A percentile compares a stretch with the other conserved stretches of the same genome.
These are phyloP conservation scores for Lumnitzera racemosa DNA, from an alignment of 345 rosid species.

Conservation along the genomic window DNA sequence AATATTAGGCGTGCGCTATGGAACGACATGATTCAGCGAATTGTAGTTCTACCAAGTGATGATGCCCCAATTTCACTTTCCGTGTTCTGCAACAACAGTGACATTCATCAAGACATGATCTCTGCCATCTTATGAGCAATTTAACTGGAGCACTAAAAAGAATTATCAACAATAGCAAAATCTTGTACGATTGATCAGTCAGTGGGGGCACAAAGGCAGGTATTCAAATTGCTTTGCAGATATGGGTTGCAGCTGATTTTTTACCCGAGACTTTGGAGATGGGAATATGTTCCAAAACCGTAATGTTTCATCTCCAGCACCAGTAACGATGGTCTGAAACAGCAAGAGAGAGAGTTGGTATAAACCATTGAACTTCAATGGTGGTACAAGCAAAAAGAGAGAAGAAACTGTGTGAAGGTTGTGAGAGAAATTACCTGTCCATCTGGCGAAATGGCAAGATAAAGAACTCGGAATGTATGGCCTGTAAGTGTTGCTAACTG, in stretches of 20 bases:
- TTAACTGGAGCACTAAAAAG: neutral
- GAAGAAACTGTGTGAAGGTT: neutral
- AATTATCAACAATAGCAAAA: neutral
- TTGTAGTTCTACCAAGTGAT: slow-evolving; percentile 71
- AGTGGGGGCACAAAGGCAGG: neutral
- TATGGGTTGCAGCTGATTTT: neutral
- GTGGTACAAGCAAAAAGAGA: neutral
- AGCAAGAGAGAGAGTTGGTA: neutral
- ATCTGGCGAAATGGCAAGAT: slow-evolving; percentile 98
- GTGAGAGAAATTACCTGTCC: slow-evolving; percentile 67
- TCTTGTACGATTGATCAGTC: neutral
- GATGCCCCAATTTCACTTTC: slow-evolving; percentile 75
- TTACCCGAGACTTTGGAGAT: slow-evolving; percentile 90
- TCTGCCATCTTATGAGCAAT: neutral
- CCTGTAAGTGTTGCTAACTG: slow-evolving; percentile 98
- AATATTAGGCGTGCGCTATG: too few species aligned
- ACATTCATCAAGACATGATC: neutral
- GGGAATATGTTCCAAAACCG: slow-evolving; percentile 99
- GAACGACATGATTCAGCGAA: slow-evolving; percentile 33
- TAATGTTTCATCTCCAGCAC: slow-evolving; percentile 98
- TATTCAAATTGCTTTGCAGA: neutral
- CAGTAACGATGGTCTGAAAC: slow-evolving; percentile 87
- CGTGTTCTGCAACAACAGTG: slow-evolving; percentile 40
- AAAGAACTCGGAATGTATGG: slow-evolving; percentile 87
- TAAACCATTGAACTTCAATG: neutral